phyloP scores from a whole-genome alignment of 176 grass and related monocot genomes.

The Paspalum notatum region DNA sequence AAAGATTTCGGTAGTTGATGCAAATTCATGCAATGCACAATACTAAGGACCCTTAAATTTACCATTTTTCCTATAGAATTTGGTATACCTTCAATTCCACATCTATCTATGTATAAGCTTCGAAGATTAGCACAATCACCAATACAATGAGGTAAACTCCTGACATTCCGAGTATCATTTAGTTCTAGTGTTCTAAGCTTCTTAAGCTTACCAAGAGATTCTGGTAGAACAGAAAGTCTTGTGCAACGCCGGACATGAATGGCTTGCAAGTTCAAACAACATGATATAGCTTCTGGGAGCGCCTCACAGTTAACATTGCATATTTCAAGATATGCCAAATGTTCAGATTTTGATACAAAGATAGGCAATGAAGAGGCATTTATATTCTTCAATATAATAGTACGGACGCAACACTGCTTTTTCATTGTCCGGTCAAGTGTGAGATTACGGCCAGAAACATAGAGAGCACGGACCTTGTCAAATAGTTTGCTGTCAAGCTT shows the following conservation, averaged over 20 bases:
- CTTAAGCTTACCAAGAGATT: slow-evolving; percentile 14
- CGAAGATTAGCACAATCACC: background rate
- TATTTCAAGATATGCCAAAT: slow-evolving; percentile 25
- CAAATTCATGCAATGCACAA: background rate
- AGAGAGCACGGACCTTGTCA: slow-evolving; percentile 7
- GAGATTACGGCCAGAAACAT: background rate
- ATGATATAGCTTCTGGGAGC: slow-evolving; percentile 22
- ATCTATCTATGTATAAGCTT: background rate
- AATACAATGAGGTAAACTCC: slow-evolving; percentile 23
- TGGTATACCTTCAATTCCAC: background rate
- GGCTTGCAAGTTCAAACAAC: slow-evolving; percentile 24
- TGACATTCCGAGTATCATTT: background rate
- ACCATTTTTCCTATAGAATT: background rate
- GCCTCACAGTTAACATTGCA: background rate
- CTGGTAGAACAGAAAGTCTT: background rate
- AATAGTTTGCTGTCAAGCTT: background rate
- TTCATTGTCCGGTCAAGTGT: background rate
- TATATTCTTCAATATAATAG: slow-evolving; percentile 2
- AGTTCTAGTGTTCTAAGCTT: slow-evolving; percentile 28
- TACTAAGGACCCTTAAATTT: background rate
- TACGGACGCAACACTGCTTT: background rate
- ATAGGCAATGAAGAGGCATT: background rate
- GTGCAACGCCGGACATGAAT: background rate
- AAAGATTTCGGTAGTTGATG: background rate
- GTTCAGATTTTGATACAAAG: background rate